Base-by-base conservation (phyloP, 169 alveolate species). In the Eimeria acervulina region DNA sequence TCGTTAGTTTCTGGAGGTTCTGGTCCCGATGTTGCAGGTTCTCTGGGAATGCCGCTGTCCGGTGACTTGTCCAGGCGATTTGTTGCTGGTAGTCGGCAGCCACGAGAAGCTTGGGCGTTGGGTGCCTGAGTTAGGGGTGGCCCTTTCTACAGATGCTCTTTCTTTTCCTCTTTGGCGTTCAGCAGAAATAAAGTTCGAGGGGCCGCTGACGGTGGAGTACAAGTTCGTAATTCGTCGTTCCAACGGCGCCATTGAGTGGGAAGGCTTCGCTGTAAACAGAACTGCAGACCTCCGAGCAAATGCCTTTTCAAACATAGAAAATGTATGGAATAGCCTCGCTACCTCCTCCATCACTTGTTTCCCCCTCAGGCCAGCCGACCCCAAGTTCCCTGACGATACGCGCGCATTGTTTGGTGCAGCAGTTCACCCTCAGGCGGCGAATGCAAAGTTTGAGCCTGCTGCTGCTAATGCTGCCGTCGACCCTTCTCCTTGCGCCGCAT, bases 81-180 rank as follows among this genome's bases (percentile, higher is more conserved):
- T 96, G n/a, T 33, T 97, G 90, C 76, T 85, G 74, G 72, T 97
- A 13, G 95, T 97, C 59, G 98, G 97, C 15, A 85, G 63, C 42
- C 96, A 96, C 72, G 92, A 90, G 42, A 90, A 94, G 61, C 66
- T 97, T 26, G 98, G 98, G 38, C n/a, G 17, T 23, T 97, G 98
- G 98, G 28, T 55, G 13, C 88, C 97, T 2, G 78, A 63, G 28
- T 74, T 44, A 17, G 96, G 97, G 42, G 87, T 96, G 36, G 44
- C 80, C 36, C 90, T 97, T 40, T 61, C 96, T n/a, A 97, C 98
- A 31, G 97, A 93, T 96, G 93, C 96, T 8, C 28, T 80, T 23
- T 94, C 96, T 13, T 97, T 90, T 74, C 98, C 98, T 21, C 26
- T 66, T 0, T 97, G 98, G 98, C 88, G 97, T 31, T 81, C 98